Conservation (phyloP, 2,329 filamentous ascomycete genomes). For the Trichoderma aggressivum region DNA sequence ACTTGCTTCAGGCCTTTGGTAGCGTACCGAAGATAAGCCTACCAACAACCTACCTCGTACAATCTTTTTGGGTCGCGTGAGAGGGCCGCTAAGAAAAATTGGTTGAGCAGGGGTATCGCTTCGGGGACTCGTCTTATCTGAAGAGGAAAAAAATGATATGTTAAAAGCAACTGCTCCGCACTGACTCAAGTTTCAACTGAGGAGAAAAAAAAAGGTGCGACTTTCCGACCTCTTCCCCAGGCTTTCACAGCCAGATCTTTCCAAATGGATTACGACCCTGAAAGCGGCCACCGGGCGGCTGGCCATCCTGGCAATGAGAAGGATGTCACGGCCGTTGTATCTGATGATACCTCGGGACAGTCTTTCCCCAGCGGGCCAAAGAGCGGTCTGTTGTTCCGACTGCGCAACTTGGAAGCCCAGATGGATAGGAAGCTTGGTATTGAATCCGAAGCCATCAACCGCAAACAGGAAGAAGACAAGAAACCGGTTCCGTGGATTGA, state of each 20-base stretch:
- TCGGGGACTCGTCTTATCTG: not conserved
- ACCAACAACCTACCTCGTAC: not conserved
- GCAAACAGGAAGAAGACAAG: constrained; percentile 44
- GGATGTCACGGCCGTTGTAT: not conserved
- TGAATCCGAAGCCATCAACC: constrained; percentile 45
- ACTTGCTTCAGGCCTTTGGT: not conserved
- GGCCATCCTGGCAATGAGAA: constrained; percentile 2
- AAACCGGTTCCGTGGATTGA: constrained; percentile 33
- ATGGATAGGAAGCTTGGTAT: constrained; percentile 47
- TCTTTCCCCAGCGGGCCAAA: not conserved
- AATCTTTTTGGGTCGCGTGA: constrained; percentile 1
- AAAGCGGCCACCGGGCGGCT: not conserved
- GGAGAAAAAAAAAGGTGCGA: not conserved
- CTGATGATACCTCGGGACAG: constrained; percentile 12
- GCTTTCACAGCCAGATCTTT: not conserved
- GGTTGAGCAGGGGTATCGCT: not conserved
- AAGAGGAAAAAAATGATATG: not conserved
- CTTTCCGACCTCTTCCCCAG: not conserved
- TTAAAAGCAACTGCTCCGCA: not conserved
- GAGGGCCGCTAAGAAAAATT: not conserved
- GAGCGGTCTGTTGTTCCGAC: constrained; percentile 32
- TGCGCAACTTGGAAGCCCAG: constrained; percentile 41
- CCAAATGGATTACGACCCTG: constrained; percentile 6
- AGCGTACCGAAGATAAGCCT: constrained; percentile 5
- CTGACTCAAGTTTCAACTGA: not conserved